Percentiles rank a stretch among this genome's conserved stretches.
Evolutionary conservation across 192 early-diverging fungal genomes (phyloP).

Genomic region (Coemansia sp.): DNA sequence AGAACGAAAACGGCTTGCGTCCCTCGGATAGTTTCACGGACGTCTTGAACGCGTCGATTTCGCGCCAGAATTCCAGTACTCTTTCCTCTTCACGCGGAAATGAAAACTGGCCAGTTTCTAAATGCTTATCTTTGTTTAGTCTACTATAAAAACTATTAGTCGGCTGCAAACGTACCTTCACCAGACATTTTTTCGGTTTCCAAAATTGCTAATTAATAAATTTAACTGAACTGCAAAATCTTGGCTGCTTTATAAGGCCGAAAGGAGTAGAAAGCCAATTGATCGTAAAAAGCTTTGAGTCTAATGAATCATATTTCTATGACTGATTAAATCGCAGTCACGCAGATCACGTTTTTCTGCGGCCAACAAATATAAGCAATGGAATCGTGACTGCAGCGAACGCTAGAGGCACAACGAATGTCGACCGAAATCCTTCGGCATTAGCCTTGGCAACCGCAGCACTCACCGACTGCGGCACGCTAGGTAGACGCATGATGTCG

Average conservation of each 20-base stretch:
- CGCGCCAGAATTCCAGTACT: conserved; percentile 90
- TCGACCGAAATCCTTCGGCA: conserved; percentile 20
- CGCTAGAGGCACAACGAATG: conserved; percentile 24
- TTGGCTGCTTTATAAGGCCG: not conserved
- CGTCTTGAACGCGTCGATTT: conserved; percentile 94
- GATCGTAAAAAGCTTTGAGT: no score
- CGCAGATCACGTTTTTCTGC: not conserved
- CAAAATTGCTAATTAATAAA: conserved; percentile 1
- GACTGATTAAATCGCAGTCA: conserved; percentile 4
- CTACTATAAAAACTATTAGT: not conserved
- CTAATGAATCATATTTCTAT: conserved; percentile 6
- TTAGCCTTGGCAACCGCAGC: conserved; percentile 31
- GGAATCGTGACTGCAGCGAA: conserved; percentile 33
- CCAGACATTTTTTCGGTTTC: conserved; percentile 6
- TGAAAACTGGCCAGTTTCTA: conserved; percentile 57
- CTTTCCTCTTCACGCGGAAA: conserved; percentile 96
- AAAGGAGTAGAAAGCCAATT: not conserved
- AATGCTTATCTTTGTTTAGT: not conserved
- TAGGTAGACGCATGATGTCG: conserved; percentile 32
- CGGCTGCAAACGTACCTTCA: conserved; percentile 3
- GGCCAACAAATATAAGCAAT: conserved; percentile 14
- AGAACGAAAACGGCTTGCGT: conserved; percentile 85
- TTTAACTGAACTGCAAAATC: not conserved
- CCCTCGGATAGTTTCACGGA: conserved; percentile 89
- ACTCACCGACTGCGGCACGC: conserved; percentile 39